phyloP scores from a whole-genome alignment of 2,329 filamentous ascomycete species.

The Fusarium veterinarium region DNA sequence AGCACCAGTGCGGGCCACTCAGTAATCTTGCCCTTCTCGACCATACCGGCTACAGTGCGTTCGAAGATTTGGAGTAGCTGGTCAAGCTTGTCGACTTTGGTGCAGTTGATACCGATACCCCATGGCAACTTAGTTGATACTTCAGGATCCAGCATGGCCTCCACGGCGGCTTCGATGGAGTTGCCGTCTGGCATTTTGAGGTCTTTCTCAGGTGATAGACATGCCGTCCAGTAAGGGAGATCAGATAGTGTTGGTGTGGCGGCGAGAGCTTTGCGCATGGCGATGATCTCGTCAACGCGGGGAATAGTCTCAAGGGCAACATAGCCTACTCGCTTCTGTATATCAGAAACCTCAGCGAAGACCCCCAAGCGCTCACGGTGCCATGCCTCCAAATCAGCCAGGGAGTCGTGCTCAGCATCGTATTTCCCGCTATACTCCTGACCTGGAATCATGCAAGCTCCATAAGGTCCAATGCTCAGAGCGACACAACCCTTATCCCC shows the following conservation, averaged over 20 bases:
- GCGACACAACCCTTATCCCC: constrained; percentile 56
- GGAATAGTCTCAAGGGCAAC: constrained; percentile 76
- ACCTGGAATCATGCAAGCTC: constrained; percentile 73
- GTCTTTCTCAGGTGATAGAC: constrained; percentile 68
- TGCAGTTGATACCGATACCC: constrained; percentile 77
- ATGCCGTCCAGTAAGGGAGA: constrained; percentile 69
- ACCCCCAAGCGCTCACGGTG: constrained; percentile 65
- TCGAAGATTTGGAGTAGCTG: constrained; percentile 67
- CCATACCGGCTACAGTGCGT: constrained; percentile 55
- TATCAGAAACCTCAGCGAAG: constrained; percentile 56
- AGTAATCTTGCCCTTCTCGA: constrained; percentile 48
- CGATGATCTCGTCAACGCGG: constrained; percentile 69
- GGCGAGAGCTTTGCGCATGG: constrained; percentile 61
- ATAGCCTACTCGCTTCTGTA: constrained; percentile 59
- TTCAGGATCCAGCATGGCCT: constrained; percentile 52
- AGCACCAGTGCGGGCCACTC: constrained; percentile 67
- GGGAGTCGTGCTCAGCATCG: constrained; percentile 58
- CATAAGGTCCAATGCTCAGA: constrained; percentile 73
- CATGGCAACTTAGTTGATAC: constrained; percentile 57
- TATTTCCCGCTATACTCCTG: constrained; percentile 75
- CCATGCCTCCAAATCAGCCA: constrained; percentile 63
- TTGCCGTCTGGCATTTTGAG: constrained; percentile 68
- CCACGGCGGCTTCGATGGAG: constrained; percentile 49
- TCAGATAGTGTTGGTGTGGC: constrained; percentile 41
- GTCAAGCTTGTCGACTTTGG: constrained; percentile 71